Percentiles rank a stretch among this genome's conserved stretches.
These are phyloP conservation scores for Echinochloa phyllopogon DNA, from an alignment of 176 grass and related monocot species.

Conservation along the genomic window DNA sequence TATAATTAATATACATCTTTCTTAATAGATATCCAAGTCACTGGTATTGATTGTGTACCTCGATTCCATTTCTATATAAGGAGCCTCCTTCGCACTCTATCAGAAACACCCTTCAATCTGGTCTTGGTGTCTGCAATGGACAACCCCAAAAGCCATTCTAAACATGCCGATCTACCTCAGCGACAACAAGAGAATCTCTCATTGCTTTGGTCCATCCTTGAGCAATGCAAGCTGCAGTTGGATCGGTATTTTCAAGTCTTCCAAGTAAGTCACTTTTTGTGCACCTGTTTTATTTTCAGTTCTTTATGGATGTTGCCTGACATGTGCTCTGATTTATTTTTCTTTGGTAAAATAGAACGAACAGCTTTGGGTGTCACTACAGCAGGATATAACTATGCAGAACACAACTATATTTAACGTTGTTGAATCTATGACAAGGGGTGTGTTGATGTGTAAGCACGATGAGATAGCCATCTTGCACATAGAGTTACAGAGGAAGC, in stretches of 20 bases:
- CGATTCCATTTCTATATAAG: background rate
- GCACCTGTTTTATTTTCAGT: background rate
- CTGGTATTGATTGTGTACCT: background rate
- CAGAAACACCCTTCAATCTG: background rate
- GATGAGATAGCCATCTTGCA: background rate
- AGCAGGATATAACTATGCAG: background rate
- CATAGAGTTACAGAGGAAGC: background rate
- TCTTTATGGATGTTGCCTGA: background rate
- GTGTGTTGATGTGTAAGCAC: background rate
- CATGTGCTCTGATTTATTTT: background rate
- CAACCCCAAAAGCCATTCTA: constrained; percentile 1
- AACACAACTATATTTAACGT: background rate
- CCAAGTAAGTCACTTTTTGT: background rate
- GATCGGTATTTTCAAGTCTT: background rate
- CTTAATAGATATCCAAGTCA: background rate
- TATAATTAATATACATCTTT: background rate
- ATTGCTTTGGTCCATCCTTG: background rate
- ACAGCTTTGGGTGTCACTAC: background rate
- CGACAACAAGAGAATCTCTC: background rate
- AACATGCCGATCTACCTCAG: background rate
- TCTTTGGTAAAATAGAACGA: background rate
- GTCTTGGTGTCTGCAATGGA: constrained; percentile 4
- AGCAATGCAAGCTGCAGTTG: background rate
- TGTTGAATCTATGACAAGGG: background rate
- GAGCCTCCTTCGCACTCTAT: background rate